phyloP scores from a whole-genome alignment of 176 grass and related monocot genomes.

The Oryza australiensis region DNA sequence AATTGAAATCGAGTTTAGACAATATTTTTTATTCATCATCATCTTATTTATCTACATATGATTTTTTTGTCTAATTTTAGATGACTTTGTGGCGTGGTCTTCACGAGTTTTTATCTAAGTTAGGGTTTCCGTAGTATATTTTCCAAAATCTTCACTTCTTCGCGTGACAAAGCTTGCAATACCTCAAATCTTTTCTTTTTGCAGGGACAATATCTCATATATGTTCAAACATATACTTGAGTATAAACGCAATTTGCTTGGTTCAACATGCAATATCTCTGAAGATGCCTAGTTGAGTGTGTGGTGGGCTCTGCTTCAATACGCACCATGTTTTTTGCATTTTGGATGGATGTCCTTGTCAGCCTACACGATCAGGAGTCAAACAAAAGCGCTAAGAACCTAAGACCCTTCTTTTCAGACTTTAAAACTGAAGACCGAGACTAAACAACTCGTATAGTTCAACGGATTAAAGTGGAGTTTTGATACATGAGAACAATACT shows the following conservation, averaged over 20 bases:
- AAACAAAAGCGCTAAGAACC: neutral
- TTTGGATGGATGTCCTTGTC: neutral
- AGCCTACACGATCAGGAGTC: slow-evolving; percentile 7
- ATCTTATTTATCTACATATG: too few species aligned
- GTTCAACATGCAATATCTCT: neutral
- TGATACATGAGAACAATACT: neutral
- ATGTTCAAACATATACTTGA: neutral
- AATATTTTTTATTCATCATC: too few species aligned
- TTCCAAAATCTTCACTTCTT: neutral
- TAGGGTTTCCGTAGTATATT: too few species aligned
- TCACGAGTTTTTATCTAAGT: too few species aligned
- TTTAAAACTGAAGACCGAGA: slow-evolving; percentile 6
- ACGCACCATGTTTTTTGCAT: neutral
- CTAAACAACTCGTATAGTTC: neutral
- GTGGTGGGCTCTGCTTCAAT: slow-evolving; percentile 19
- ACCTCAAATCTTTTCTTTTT: neutral
- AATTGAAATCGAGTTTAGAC: too few species aligned
- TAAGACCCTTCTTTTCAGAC: neutral
- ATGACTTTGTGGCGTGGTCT: too few species aligned
- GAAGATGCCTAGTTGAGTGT: slow-evolving; percentile 21
- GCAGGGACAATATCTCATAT: neutral
- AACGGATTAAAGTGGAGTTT: neutral
- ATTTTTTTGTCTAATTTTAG: too few species aligned
- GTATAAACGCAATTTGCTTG: neutral
- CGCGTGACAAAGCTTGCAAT: neutral